phyloP scores from a whole-genome alignment of 1,284 basidiomycete species.

The Peniophora sp. region DNA sequence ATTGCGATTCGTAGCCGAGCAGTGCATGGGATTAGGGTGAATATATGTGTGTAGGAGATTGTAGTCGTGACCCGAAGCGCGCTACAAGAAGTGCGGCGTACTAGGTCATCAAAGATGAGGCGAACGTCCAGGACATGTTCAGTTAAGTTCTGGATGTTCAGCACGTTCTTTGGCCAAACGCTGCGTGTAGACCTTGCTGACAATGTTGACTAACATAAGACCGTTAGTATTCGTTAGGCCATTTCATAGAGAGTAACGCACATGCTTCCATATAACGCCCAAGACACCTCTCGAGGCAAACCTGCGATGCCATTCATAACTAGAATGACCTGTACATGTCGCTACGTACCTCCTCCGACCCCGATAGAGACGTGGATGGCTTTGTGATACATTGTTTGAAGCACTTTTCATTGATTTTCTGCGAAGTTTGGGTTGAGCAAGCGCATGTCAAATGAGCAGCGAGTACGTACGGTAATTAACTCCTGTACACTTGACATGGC shows the following conservation, averaged over 20 bases:
- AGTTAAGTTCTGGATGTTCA: constrained; percentile 9
- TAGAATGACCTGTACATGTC: neutral
- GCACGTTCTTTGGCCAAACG: constrained; percentile 51
- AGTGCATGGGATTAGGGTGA: too few species aligned
- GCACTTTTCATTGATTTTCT: constrained; percentile 77
- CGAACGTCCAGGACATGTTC: neutral
- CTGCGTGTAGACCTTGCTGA: constrained; percentile 57
- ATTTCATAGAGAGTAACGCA: constrained; percentile 33
- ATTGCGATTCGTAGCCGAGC: too few species aligned
- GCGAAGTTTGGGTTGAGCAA: constrained; percentile 1
- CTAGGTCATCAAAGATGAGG: too few species aligned
- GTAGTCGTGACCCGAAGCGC: too few species aligned
- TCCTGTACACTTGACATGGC: constrained; percentile 73
- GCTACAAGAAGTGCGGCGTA: too few species aligned
- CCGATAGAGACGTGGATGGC: constrained; percentile 59
- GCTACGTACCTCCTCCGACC: constrained; percentile 61
- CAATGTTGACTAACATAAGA: constrained; percentile 60
- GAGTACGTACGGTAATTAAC: constrained; percentile 59
- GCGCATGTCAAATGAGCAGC: neutral
- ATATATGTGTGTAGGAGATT: too few species aligned
- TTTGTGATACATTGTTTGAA: constrained; percentile 75
- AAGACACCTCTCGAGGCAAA: constrained; percentile 67
- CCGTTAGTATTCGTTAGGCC: neutral
- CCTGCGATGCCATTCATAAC: constrained; percentile 30
- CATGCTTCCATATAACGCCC: constrained; percentile 82